These are phyloP conservation scores for Dipodascus geniculatus DNA, from an alignment of 805 yeast species.

Conservation along the genomic window DNA sequence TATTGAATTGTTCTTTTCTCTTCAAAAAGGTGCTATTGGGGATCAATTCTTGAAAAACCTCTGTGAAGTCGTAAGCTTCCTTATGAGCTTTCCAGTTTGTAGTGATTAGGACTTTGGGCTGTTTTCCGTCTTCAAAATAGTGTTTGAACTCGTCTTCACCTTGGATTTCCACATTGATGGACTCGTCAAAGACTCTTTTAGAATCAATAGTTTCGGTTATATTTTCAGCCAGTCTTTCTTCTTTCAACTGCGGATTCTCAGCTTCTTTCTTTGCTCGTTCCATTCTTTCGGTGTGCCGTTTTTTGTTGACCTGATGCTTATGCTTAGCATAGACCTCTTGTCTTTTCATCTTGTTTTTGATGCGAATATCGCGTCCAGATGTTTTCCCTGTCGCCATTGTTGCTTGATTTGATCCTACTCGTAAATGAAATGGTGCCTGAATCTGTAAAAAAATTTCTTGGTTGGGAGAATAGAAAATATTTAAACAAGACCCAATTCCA, in stretches of 20 bases:
- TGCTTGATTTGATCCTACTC: too few species aligned
- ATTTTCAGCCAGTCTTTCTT: constrained; percentile 65
- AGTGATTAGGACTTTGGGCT: constrained; percentile 83
- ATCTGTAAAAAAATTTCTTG: not conserved
- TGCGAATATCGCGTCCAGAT: not conserved
- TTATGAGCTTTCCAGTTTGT: constrained; percentile 81
- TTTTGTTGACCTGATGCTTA: constrained; percentile 64
- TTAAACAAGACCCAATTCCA: not conserved
- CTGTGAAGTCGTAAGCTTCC: constrained; percentile 83
- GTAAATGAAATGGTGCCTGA: too few species aligned
- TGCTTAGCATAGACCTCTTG: constrained; percentile 65
- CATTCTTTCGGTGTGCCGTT: constrained; percentile 65
- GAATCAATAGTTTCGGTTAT: constrained; percentile 75
- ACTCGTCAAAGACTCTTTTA: constrained; percentile 79
- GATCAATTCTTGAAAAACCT: constrained; percentile 66
- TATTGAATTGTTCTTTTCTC: constrained; percentile 70
- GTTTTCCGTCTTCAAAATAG: constrained; percentile 40
- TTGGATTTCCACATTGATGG: constrained; percentile 39
- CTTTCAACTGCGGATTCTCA: constrained; percentile 69
- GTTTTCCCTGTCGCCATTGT: not conserved
- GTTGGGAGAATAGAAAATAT: not conserved
- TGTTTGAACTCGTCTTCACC: constrained; percentile 42
- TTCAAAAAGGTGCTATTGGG: constrained; percentile 83
- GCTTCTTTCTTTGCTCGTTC: constrained; percentile 81
- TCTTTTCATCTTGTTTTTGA: constrained; percentile 58